Evolutionary conservation across 139 green algal species (phyloP), one percentile per base, ranked within the genome.

Genomic region (Chlorokybus atmophyticus): DNA sequence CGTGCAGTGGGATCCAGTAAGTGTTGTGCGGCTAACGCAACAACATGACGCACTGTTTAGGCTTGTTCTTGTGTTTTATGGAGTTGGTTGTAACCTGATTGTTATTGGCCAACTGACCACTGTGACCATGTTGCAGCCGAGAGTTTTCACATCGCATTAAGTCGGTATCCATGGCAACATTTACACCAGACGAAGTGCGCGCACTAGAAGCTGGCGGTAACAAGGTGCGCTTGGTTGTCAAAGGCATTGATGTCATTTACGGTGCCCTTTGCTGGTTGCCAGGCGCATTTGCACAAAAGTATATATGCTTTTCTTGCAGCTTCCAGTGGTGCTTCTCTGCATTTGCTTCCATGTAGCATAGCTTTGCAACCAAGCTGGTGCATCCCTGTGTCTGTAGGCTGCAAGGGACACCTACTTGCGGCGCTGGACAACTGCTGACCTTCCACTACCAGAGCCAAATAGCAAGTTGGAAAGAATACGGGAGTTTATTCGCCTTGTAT

Each of bases 1-100:
- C 70, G 4, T 93, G 84, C 69, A 77, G 64, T 26, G 84, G 82
- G 7, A 44, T 82, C 1, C 84, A 93, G 83, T 92, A 64, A 88
- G 83, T 82, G 7, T 19, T 1, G 35, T 44, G 35, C 14, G 10
- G 10, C 35, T 14, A 44, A 14, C 35, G 10, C 10, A 44, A 10
- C 14, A 44, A 14, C 35, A 10, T 44, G 10, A 21, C 10, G 10
- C 14, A 10, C 35, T 44, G 10, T 44, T 10, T 10, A 10, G 10
- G 10, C 35, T 44, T 44, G 35, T 44, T 44, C 35, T 14, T 44
- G 35, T 21, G 35, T 14, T 44, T 10, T 35, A 24, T 26, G 2
- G 8, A 40, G 29, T 1, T 44, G 55, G 40, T 50, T 2, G 30
- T 31, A 5, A 23, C n/a, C 8, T n/a, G 17, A 8, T 28, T 60